These are phyloP conservation scores for Sordaria brevicollis DNA, from an alignment of 495 filamentous ascomycete genomes.

Conservation along the genomic window DNA sequence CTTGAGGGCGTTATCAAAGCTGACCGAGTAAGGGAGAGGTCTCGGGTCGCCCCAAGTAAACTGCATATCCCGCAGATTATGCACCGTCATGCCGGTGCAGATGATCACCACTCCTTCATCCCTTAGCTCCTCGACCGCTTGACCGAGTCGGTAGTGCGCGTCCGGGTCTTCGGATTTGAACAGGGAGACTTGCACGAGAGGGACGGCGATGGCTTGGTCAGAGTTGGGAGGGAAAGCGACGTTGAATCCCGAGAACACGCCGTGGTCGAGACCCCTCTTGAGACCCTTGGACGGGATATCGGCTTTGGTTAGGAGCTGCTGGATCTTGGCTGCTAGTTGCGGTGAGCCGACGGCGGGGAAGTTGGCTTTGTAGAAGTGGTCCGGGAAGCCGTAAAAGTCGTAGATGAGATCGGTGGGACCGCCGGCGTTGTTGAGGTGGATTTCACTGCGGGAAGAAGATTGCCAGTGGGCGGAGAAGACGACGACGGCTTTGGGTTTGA, in stretches of 20 bases:
- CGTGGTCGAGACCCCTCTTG: conserved; percentile 68
- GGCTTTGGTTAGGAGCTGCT: conserved; percentile 45
- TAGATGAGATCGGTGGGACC: conserved; percentile 61
- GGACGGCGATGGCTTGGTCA: conserved; percentile 63
- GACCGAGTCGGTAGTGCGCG: conserved; percentile 61
- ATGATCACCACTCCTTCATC: conserved; percentile 67
- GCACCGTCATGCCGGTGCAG: conserved; percentile 77
- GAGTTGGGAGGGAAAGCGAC: conserved; percentile 56
- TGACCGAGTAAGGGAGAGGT: conserved; percentile 55
- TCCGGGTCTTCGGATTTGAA: conserved; percentile 58
- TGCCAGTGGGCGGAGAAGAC: conserved; percentile 90
- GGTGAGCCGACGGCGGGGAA: conserved; percentile 61
- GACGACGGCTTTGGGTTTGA: conserved; percentile 71
- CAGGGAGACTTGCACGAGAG: conserved; percentile 73
- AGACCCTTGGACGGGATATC: conserved; percentile 56
- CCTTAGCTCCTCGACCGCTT: conserved; percentile 56
- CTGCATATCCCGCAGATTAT: conserved; percentile 64
- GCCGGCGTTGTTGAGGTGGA: conserved; percentile 66
- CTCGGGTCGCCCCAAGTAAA: conserved; percentile 32
- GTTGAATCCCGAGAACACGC: conserved; percentile 67
- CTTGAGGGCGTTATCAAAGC: conserved; percentile 71
- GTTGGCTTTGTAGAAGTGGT: conserved; percentile 46
- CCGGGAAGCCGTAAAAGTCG: conserved; percentile 77
- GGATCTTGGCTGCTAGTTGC: conserved; percentile 54
- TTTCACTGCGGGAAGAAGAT: conserved; percentile 38